These are phyloP conservation scores for Auricularia sp. DNA, from an alignment of 768 basidiomycete species.

Conservation along the genomic window DNA sequence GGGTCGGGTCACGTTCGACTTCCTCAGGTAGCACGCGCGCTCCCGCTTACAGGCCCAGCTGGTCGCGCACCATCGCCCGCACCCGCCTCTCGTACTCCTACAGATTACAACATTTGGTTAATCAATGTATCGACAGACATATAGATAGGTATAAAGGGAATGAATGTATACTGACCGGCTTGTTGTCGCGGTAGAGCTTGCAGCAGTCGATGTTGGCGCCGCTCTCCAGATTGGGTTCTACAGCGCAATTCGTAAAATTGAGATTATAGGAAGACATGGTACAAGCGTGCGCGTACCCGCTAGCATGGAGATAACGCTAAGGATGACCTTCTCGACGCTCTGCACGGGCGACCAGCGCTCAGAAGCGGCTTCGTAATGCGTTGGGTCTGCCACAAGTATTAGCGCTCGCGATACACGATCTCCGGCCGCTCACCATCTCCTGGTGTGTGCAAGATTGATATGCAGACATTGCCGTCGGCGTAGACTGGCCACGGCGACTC, in stretches of 20 bases:
- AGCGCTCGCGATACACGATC: background rate
- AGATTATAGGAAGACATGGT: background rate
- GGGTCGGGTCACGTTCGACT: conserved; percentile 62
- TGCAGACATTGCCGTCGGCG: conserved; percentile 92
- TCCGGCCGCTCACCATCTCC: conserved; percentile 42
- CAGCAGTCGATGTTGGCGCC: conserved; percentile 97
- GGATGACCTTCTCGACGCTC: conserved; percentile 91
- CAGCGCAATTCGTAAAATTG: background rate
- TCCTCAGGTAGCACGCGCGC: conserved; percentile 18
- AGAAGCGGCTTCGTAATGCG: conserved; percentile 88
- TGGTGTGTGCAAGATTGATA: conserved; percentile 93
- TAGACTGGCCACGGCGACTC: conserved; percentile 50
- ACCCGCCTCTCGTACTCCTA: conserved; percentile 86
- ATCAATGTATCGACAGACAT: background rate
- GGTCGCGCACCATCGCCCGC: conserved; percentile 69
- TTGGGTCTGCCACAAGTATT: conserved; percentile 35
- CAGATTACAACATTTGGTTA: background rate
- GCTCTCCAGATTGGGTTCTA: conserved; percentile 94
- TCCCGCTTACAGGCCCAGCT: conserved; percentile 55
- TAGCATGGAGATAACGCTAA: conserved; percentile 95
- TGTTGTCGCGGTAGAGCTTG: conserved; percentile 90
- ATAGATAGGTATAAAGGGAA: background rate
- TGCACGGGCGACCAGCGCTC: conserved; percentile 99
- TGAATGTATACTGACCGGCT: conserved; percentile 26
- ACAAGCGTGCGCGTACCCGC: conserved; percentile 51